Conservation (phyloP, 2,329 filamentous ascomycete species). For the Botrytis sinoallii region DNA sequence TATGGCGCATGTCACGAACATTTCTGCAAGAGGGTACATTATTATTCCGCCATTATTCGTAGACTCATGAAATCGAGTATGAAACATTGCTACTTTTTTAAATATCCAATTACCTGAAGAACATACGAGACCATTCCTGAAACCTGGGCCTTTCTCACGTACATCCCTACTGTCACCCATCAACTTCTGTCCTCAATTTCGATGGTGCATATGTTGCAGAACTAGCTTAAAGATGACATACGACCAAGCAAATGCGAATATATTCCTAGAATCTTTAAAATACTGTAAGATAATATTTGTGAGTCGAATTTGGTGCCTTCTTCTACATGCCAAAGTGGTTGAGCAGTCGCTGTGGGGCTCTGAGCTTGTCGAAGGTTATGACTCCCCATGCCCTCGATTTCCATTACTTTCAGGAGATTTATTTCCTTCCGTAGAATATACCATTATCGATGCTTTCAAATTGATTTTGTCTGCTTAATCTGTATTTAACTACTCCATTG, state of each 20-base stretch:
- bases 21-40: background rate
- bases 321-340: no score
- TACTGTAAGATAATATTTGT: no score
- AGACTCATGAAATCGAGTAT: background rate
- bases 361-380: no score
- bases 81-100: background rate
- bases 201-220: no score
- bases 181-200: background rate
- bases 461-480: background rate
- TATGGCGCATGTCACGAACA: background rate
- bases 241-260: no score
- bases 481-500: background rate
- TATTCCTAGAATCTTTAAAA: no score
- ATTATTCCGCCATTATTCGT: background rate
- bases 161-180: background rate
- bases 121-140: background rate
- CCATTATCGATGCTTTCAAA: background rate
- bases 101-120: background rate
- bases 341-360: no score
- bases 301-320: no score
- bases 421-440: rapidly evolving
- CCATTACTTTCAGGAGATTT: background rate
- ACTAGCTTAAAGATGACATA: no score
- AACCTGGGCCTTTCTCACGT: background rate
- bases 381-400: background rate